A percentile compares a stretch with the other conserved stretches of the same genome.
Conservation (phyloP, 2,329 filamentous ascomycete species). For the Botrytis byssoidea region DNA sequence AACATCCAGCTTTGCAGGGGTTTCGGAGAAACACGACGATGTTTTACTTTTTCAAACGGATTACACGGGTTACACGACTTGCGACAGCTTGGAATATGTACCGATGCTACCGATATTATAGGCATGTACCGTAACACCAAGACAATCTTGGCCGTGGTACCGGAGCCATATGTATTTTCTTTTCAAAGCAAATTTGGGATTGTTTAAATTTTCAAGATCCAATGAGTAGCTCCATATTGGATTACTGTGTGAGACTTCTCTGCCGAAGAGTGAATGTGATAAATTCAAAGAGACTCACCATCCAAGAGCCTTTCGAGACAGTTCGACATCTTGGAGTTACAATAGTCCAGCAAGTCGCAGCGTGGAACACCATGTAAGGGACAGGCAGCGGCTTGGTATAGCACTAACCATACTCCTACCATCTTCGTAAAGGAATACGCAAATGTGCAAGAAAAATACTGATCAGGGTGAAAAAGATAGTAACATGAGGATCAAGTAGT, state of each 20-base stretch:
- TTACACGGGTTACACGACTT: not conserved
- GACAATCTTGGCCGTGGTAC: not conserved
- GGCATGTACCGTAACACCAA: not conserved
- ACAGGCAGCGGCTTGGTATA: not conserved
- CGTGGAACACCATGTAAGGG: not conserved
- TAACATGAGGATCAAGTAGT: not conserved
- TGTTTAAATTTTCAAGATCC: not conserved
- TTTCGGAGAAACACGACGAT: not conserved
- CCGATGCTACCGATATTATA: not conserved
- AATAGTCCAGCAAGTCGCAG: not conserved
- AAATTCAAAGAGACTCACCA: not conserved
- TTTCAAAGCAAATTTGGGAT: not conserved
- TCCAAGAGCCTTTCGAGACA: not conserved
- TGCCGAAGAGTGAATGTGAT: not conserved
- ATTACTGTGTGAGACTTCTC: not conserved
- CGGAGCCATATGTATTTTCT: not conserved
- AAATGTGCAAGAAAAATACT: not conserved
- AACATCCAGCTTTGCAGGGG: not conserved
- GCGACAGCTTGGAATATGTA: not conserved
- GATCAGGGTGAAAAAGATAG: not conserved
- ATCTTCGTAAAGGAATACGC: too few species aligned
- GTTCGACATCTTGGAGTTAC: not conserved
- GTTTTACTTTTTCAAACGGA: not conserved
- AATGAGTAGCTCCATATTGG: not conserved
- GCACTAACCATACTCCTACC: not conserved